Percentiles rank a stretch among this genome's conserved stretches.
These are phyloP conservation scores for Erigeron canadensis DNA, from an alignment of 129 eudicot genomes.

Conservation along the genomic window DNA sequence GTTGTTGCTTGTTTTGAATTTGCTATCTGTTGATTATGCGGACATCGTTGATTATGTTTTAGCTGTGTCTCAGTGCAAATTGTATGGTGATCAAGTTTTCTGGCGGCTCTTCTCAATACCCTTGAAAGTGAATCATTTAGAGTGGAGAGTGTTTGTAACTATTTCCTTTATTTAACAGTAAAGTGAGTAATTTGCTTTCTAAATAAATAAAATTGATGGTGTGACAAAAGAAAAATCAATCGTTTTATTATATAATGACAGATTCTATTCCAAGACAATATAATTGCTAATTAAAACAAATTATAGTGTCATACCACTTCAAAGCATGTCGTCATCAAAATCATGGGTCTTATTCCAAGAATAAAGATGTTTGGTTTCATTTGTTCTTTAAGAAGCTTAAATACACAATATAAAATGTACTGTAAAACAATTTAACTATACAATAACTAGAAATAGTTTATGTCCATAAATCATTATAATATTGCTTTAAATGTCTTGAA, in stretches of 20 bases:
- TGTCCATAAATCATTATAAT: neutral
- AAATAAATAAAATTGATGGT: neutral
- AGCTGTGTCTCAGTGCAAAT: no score
- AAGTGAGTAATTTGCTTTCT: neutral
- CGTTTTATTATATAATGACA: constrained; percentile 5
- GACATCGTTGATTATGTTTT: no score
- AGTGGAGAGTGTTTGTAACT: neutral
- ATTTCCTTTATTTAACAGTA: neutral
- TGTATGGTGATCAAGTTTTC: no score
- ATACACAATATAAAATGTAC: no score
- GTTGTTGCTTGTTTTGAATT: no score
- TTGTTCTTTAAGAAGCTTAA: no score
- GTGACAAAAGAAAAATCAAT: neutral
- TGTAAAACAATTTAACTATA: no score
- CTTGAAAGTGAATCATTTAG: neutral
- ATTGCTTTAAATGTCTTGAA: neutral
- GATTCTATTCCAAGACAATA: constrained; percentile 11
- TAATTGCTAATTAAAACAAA: neutral
- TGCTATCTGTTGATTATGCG: no score
- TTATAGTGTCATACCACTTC: constrained; percentile 25
- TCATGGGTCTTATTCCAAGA: neutral
- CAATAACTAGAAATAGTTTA: no score
- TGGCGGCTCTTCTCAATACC: no score
- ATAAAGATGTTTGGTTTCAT: neutral
- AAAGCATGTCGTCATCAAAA: constrained; percentile 26